Evolutionary conservation across 1,284 basidiomycete genomes (phyloP).

Genomic region (Hortiboletus rubellus): DNA sequence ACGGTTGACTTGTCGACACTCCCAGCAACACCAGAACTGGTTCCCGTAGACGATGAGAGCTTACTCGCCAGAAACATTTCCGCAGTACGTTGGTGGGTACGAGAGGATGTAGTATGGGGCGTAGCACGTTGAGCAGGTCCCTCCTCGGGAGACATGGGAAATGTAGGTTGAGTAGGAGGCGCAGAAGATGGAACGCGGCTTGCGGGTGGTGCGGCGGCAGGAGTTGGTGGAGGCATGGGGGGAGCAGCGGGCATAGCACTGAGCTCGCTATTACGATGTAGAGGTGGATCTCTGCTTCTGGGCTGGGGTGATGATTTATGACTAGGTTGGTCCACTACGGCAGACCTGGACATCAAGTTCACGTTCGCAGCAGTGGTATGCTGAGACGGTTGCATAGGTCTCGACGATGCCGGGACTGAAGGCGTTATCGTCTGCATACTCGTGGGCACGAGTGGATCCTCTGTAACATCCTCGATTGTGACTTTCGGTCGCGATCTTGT

Average conservation of each 20-base stretch:
- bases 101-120: slow-evolving; percentile 20
- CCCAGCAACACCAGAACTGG: background rate
- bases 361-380: slow-evolving; percentile 1
- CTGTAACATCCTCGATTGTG: slow-evolving; percentile 32
- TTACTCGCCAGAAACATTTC: slow-evolving; percentile 28
- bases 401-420: slow-evolving; percentile 3
- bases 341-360: slow-evolving; percentile 6
- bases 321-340: slow-evolving; percentile 10
- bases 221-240: slow-evolving; percentile 24
- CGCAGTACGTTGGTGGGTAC: slow-evolving; percentile 23
- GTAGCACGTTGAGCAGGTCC: slow-evolving; percentile 18
- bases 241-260: slow-evolving; percentile 6
- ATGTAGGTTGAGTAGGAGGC: slow-evolving; percentile 24
- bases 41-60: slow-evolving; percentile 5
- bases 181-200: slow-evolving; percentile 25
- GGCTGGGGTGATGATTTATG: slow-evolving; percentile 26
- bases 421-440: slow-evolving; percentile 2
- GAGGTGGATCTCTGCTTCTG: slow-evolving; percentile 20
- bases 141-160: slow-evolving; percentile 6
- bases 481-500: slow-evolving; percentile 28
- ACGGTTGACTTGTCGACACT: slow-evolving; percentile 11
- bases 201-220: slow-evolving; percentile 1
- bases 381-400: slow-evolving; percentile 16
- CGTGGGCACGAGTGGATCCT: slow-evolving; percentile 21
- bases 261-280: slow-evolving; percentile 14